phyloP scores from a whole-genome alignment of 2,329 filamentous ascomycete species.

The Metarhizium anisopliae region DNA sequence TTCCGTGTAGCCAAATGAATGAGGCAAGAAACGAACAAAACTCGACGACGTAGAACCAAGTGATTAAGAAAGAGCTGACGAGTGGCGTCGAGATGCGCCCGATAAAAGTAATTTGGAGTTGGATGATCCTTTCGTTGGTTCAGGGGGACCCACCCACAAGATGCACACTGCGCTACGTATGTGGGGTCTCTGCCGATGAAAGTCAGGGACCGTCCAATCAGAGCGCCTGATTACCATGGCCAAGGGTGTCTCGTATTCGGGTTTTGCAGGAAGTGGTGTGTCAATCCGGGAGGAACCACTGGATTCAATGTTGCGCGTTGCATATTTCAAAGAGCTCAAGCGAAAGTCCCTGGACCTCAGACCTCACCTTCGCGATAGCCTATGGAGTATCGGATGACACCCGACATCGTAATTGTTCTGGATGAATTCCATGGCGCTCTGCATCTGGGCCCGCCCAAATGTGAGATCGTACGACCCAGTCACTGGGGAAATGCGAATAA shows the following conservation, averaged over 20 bases:
- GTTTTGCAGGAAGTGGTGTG: not conserved
- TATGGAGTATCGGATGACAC: not conserved
- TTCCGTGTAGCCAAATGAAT: not conserved
- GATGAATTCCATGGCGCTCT: not conserved
- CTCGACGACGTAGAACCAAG: not conserved
- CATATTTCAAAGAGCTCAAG: too few species aligned
- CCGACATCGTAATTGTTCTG: not conserved
- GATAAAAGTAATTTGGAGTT: not conserved
- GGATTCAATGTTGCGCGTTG: too few species aligned
- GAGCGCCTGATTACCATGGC: not conserved
- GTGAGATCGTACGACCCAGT: not conserved
- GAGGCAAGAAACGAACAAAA: not conserved
- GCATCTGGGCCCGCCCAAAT: not conserved
- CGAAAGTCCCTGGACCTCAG: too few species aligned
- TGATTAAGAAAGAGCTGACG: not conserved
- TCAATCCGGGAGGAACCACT: not conserved
- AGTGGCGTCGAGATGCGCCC: not conserved
- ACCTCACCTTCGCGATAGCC: too few species aligned
- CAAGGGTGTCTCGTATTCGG: conserved; percentile 6
- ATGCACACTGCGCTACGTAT: not conserved
- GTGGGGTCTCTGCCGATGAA: not conserved
- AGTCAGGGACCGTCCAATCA: conserved; percentile 5
- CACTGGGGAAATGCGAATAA: not conserved
- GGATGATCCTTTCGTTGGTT: not conserved
- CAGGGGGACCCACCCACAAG: not conserved